Base-by-base conservation (phyloP, 2,329 filamentous ascomycete species). In the Paramyrothecium roridum region DNA sequence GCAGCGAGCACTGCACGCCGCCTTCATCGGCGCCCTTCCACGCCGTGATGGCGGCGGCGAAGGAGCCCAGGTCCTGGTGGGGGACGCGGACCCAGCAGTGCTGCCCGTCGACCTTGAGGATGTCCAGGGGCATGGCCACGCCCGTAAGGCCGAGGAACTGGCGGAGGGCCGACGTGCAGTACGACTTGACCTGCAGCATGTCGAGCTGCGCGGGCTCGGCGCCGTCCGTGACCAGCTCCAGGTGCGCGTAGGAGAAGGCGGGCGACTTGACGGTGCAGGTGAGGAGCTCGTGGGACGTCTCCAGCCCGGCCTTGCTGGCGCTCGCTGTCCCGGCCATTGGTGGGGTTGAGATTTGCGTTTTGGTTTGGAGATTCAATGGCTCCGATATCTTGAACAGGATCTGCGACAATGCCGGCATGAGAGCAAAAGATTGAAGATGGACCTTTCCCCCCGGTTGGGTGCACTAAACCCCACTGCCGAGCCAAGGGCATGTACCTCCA, bases 131-230 rank as follows among this genome's bases (percentile, higher is more conserved):
- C 3, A 93, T 85, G 12, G 83, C 84, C 2, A 79, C 73, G 12
- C 90, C 90, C 0, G 83, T 85, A 19, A 84, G 72, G 20, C 90
- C 90, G 1, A 93, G 81, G 63, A 90, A 92, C 58, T 88, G 82
- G 1, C 76, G 76, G 8, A 93, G 74, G 0, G 89, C 86, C 1
- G 80, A 70, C 2, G 81, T 83, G 61, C 89, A 82, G 65, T 89
- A 86, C 0, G 84, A 76, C 34, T 83, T 83, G 19, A 82, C 77
- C 40, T 85, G 86, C 3, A 91, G 73, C 3, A 78, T 74, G 69
- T 92, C 88, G 7, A 90, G 73, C 19, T 56, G 59, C 20, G 57
- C 51, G 16, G 59, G 50, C 13, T 60, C 57, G 19, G 64, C 59
- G 16, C 60, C 56, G 30, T 69, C 63, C 48, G 67, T 73, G 56